Evolutionary conservation across 352 stramenopile genomes (phyloP).

Genomic region (Pythium phragmiticola): DNA sequence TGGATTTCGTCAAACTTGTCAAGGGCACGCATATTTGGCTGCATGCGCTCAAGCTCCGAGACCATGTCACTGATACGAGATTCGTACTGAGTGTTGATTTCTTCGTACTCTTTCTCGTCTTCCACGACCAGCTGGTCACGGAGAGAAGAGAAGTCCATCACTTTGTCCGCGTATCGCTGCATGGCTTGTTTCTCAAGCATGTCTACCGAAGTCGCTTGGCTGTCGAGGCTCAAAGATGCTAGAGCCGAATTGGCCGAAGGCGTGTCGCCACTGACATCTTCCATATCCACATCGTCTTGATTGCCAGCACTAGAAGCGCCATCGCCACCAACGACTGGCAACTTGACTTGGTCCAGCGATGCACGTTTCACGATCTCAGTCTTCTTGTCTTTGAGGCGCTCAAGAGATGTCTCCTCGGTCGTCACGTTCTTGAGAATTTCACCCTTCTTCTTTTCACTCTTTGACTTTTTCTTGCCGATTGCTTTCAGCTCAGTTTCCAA

Average conservation of each 20-base stretch:
- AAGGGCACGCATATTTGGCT: slow-evolving; percentile 97
- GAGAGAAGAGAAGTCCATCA: slow-evolving; percentile 91
- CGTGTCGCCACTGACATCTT: slow-evolving; percentile 29
- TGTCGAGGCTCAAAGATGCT: slow-evolving; percentile 27
- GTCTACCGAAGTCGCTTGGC: slow-evolving; percentile 35
- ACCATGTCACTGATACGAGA: slow-evolving; percentile 63
- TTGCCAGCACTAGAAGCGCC: slow-evolving; percentile 17
- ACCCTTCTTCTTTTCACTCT: slow-evolving; percentile 59
- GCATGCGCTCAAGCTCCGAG: slow-evolving; percentile 92
- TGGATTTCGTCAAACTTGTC: slow-evolving; percentile 88
- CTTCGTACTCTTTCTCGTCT: slow-evolving; percentile 86
- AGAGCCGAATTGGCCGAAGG: not conserved
- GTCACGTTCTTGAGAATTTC: slow-evolving; percentile 85
- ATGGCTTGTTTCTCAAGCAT: slow-evolving; percentile 48
- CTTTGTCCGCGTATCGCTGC: slow-evolving; percentile 42
- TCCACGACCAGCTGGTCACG: slow-evolving; percentile 66
- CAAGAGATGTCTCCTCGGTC: slow-evolving; percentile 88
- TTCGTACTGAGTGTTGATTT: slow-evolving; percentile 70
- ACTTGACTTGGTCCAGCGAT: slow-evolving; percentile 92
- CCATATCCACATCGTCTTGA: slow-evolving; percentile 56
- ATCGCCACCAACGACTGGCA: slow-evolving; percentile 68
- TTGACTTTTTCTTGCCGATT: slow-evolving; percentile 58
- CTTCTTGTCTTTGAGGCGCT: slow-evolving; percentile 92
- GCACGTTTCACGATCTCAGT: slow-evolving; percentile 94
- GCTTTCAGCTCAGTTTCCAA: slow-evolving; percentile 64